Evolutionary conservation across 148 eudicot genomes (phyloP).

Genomic region (Diospyros kaki): DNA sequence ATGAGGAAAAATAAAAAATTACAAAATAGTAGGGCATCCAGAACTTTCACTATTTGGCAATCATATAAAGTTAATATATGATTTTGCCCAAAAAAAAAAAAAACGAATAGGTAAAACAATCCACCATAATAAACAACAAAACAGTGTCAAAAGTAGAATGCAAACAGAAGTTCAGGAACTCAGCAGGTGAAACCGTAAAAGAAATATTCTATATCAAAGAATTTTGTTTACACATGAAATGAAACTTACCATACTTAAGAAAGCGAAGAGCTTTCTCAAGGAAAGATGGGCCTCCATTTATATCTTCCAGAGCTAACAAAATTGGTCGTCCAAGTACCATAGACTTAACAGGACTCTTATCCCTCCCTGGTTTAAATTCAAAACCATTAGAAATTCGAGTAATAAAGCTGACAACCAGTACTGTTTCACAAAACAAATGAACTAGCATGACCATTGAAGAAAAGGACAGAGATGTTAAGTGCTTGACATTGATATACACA

Average conservation of each 20-base stretch:
- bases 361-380: conserved; percentile 60
- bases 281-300: conserved; percentile 99
- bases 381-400: not conserved
- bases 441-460: not conserved
- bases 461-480: conserved; percentile 11
- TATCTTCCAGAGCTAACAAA: conserved; percentile 93
- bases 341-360: conserved; percentile 89
- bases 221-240: conserved; percentile 3
- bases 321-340: conserved; percentile 98
- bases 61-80: not conserved
- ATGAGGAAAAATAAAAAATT: not conserved
- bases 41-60: not conserved
- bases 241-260: conserved; percentile 70
- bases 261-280: conserved; percentile 93
- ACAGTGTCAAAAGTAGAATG: not conserved
- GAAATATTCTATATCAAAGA: not conserved
- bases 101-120: not conserved
- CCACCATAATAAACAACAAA: not conserved
- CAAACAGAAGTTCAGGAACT: not conserved
- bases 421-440: not conserved
- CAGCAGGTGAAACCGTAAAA: not conserved
- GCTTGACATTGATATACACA: conserved; percentile 28
- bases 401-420: not conserved
- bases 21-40: not conserved
- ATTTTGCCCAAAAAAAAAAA: not conserved